A percentile compares a stretch with the other conserved stretches of the same genome.
These are phyloP conservation scores for Symmetrospora coprosmae DNA, from an alignment of 768 basidiomycete genomes.

Conservation along the genomic window DNA sequence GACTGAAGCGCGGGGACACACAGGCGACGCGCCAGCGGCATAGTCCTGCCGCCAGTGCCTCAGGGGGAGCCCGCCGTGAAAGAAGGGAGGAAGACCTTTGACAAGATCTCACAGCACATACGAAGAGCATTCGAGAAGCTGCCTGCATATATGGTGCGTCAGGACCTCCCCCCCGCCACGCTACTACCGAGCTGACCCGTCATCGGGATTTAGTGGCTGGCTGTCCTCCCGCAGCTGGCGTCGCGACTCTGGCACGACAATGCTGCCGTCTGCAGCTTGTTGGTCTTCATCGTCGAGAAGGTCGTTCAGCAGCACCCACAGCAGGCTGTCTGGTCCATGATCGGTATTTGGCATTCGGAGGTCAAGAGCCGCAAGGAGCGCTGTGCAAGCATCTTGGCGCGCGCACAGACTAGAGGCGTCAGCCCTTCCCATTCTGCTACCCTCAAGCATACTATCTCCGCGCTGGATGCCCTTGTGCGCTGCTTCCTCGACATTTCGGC, in stretches of 20 bases:
- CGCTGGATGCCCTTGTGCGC: background rate
- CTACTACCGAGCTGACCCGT: background rate
- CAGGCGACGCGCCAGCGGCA: too few relatives aligned
- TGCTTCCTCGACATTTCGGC: constrained; percentile 45
- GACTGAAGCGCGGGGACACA: background rate
- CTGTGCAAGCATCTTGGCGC: constrained; percentile 41
- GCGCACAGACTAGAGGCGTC: constrained; percentile 22
- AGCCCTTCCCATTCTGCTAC: background rate
- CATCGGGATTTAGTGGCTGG: constrained; percentile 59
- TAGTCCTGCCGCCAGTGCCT: background rate
- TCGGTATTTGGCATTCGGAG: constrained; percentile 72
- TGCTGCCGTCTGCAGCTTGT: constrained; percentile 46
- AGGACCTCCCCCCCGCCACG: background rate
- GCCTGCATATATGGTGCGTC: constrained; percentile 16
- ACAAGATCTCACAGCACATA: constrained; percentile 22
- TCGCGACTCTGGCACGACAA: constrained; percentile 75
- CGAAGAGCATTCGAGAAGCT: constrained; percentile 35
- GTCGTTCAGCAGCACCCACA: constrained; percentile 75
- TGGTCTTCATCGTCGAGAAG: constrained; percentile 53
- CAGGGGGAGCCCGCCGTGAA: background rate
- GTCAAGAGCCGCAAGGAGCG: constrained; percentile 49
- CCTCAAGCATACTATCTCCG: background rate
- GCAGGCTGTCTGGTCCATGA: constrained; percentile 85
- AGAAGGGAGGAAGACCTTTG: background rate
- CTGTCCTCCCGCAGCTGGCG: constrained; percentile 90